Evolutionary conservation across 2,329 filamentous ascomycete genomes (phyloP).

Genomic region (Cyphellophora europaea): DNA sequence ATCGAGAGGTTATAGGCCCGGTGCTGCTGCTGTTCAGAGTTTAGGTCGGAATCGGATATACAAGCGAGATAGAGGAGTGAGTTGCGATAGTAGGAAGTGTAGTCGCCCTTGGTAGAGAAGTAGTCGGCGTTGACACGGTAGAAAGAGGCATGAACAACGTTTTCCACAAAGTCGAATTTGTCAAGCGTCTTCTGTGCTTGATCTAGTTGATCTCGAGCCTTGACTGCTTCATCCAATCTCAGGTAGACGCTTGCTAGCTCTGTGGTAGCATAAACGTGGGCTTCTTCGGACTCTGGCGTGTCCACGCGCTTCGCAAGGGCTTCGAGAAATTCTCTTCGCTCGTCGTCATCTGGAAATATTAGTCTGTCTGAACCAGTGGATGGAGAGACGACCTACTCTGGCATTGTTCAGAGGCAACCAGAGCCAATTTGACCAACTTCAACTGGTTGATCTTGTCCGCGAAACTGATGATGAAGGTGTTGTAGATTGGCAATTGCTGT

Average conservation of each 20-base stretch:
- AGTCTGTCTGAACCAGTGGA: no score
- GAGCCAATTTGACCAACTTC: conserved; percentile 83
- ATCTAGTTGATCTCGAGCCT: conserved; percentile 77
- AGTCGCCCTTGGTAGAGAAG: conserved; percentile 86
- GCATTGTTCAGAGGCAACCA: conserved; percentile 80
- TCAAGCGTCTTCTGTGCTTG: conserved; percentile 81
- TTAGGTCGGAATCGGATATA: conserved; percentile 70
- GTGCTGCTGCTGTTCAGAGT: conserved; percentile 63
- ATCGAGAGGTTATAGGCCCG: conserved; percentile 90
- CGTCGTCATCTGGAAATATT: conserved; percentile 62
- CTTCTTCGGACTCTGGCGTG: conserved; percentile 87
- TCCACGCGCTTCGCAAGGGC: conserved; percentile 80
- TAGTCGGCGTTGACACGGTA: conserved; percentile 93
- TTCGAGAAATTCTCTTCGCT: conserved; percentile 77
- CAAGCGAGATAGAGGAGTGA: conserved; percentile 96
- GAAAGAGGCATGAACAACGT: conserved; percentile 88
- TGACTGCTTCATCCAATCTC: conserved; percentile 67
- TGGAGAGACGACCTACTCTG: conserved; percentile 57
- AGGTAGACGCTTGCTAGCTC: conserved; percentile 84
- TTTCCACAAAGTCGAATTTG: conserved; percentile 88
- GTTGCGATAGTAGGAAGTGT: conserved; percentile 94
- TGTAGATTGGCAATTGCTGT: conserved; percentile 84
- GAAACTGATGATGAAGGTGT: conserved; percentile 90
- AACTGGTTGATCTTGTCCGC: conserved; percentile 98
- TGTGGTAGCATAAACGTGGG: conserved; percentile 86